Evolutionary conservation across 768 basidiomycete species (phyloP), one percentile per base, ranked within the genome.

Genomic region (Saitozyma sp.): DNA sequence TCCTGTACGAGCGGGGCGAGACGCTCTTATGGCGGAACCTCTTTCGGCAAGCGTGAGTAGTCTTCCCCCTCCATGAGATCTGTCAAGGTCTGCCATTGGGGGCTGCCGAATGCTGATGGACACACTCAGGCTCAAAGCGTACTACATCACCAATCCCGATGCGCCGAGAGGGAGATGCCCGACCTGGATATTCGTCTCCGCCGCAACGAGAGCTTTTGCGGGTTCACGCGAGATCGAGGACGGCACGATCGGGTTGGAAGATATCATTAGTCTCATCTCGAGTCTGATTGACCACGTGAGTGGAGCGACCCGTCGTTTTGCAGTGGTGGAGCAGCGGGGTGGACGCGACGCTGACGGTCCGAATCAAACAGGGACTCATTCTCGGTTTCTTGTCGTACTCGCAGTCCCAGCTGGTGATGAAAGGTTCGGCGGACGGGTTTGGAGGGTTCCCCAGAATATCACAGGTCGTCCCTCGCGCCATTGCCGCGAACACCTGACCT

Each of bases 271-370:
- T 51, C 64, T 75, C 16, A 61, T 72, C 5, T 69, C 75, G 5
- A 76, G 70, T 53, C 64, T 76, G 37, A 68, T 78, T 11, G 74
- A 75, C 60, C 75, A 76, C 56, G 75, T 76, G 42, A 50, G 72
- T 70, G 8, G 20, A 17, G 1, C 9, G n/a, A 58, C 19, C 29
- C 29, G 5, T 52, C 19, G 42, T 10, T 45, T 41, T 37, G 39
- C 13, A 42, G 37, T 43, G 39, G 20, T 48, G 9, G 20, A 50
- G 17, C 1, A 56, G 16, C 38, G 14, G 6, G 46, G 14, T 29
- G 29, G 29, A 46, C 11, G 45, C n/a, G 45, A 17, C 48, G 9
- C 45, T 62, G 46, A 38, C 46, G 56, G 8, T 29, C 58, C 13
- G 14, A 8, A n/a, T 8, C 54, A 75, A n/a, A 16, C 54, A 75